These are phyloP conservation scores for Tephrocybe sp. DNA, from an alignment of 768 basidiomycete genomes.

Conservation along the genomic window DNA sequence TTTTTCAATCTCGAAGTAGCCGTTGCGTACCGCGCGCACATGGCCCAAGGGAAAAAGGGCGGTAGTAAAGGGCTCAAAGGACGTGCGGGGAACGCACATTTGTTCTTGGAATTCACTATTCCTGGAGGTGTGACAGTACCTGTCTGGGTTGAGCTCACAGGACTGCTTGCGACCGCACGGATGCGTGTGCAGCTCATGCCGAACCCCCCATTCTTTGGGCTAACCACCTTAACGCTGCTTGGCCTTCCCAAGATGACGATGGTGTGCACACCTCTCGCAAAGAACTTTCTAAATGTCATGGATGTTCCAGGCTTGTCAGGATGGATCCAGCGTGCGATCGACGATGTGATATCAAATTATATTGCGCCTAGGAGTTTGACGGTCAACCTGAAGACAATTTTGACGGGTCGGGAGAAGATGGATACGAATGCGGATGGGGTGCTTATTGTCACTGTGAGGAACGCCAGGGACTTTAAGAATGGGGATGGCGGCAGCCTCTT, in stretches of 20 bases:
- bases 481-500: constrained; percentile 36
- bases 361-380: constrained; percentile 73
- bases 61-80: constrained; percentile 29
- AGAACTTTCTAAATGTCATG: constrained; percentile 70
- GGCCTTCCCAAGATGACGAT: constrained; percentile 67
- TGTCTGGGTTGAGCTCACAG: constrained; percentile 72
- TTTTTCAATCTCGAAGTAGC: constrained; percentile 70
- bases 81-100: constrained; percentile 56
- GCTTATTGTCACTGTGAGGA: constrained; percentile 61
- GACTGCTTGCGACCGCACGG: constrained; percentile 59
- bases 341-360: constrained; percentile 57
- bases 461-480: constrained; percentile 49
- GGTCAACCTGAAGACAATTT: constrained; percentile 61
- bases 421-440: constrained; percentile 67
- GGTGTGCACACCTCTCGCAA: constrained; percentile 62
- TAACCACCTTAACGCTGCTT: constrained; percentile 58
- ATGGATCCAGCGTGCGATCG: constrained; percentile 67
- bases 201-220: constrained; percentile 56
- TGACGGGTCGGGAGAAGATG: constrained; percentile 58
- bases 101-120: constrained; percentile 70
- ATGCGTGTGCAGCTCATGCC: constrained; percentile 73
- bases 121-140: constrained; percentile 44
- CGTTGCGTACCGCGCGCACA: constrained; percentile 60
- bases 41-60: constrained; percentile 35
- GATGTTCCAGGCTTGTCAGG: constrained; percentile 68